Conservation (phyloP, 768 basidiomycete species). For the Clavulina sp. region DNA sequence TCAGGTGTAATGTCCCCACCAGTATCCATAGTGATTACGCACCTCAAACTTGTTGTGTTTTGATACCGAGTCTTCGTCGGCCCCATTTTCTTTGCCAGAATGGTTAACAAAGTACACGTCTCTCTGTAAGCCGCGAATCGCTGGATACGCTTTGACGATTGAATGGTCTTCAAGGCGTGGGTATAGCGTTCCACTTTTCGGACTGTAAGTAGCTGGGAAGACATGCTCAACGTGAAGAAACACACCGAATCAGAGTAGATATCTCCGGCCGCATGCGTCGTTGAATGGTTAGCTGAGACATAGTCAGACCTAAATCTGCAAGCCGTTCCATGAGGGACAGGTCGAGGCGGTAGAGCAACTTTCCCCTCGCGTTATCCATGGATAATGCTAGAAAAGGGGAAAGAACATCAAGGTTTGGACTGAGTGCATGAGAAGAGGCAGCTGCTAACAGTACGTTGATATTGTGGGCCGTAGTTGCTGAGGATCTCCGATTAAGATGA, state of each 20-base stretch:
- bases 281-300: slow-evolving; percentile 58
- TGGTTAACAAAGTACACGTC: slow-evolving; percentile 57
- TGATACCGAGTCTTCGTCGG: slow-evolving; percentile 41
- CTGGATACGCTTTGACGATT: slow-evolving; percentile 31
- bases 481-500: slow-evolving; percentile 71
- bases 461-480: slow-evolving; percentile 53
- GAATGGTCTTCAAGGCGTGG: slow-evolving; percentile 40
- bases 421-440: neutral
- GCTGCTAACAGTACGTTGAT: slow-evolving; percentile 37
- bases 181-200: slow-evolving; percentile 40
- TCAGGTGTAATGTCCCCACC: neutral
- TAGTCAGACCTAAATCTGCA: slow-evolving; percentile 32
- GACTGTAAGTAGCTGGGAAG: neutral
- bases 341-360: slow-evolving; percentile 40
- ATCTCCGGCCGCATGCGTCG: slow-evolving; percentile 60
- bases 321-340: slow-evolving; percentile 64
- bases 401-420: neutral
- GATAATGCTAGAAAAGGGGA: slow-evolving; percentile 34
- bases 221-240: neutral
- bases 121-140: slow-evolving; percentile 42
- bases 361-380: slow-evolving; percentile 42
- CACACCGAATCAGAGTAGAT: slow-evolving; percentile 39
- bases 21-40: neutral
- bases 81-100: slow-evolving; percentile 38
- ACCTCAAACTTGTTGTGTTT: slow-evolving; percentile 58